Evolutionary conservation across 2,329 filamentous ascomycete species (phyloP).

Genomic region (Arthrobotrys conoides): DNA sequence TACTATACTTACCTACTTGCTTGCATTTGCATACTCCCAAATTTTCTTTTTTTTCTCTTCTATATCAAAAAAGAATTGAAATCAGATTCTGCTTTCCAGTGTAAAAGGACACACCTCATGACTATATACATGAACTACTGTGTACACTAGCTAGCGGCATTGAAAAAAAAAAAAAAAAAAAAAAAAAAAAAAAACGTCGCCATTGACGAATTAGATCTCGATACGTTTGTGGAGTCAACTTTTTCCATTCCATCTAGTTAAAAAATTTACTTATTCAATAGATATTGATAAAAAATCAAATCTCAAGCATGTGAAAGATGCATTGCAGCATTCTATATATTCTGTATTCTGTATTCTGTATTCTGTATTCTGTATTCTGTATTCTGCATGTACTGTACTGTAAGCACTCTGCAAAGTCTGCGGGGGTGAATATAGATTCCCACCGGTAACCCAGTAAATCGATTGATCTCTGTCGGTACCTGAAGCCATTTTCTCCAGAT

Average conservation of each 20-base stretch:
- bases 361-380: neutral
- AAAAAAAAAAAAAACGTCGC: neutral
- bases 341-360: conserved; percentile 5
- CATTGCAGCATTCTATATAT: conserved; percentile 18
- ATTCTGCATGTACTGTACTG: neutral
- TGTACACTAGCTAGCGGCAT: too few relatives aligned
- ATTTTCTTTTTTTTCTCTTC: neutral
- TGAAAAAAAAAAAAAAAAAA: too few relatives aligned
- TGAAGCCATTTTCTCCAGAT: conserved; percentile 12
- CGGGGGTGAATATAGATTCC: neutral
- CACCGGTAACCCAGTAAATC: too few relatives aligned
- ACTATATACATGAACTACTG: neutral
- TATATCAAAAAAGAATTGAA: too few relatives aligned
- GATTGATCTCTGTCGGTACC: conserved; percentile 4
- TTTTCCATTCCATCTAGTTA: too few relatives aligned
- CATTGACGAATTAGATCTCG: conserved; percentile 47
- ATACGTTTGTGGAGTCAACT: conserved; percentile 45
- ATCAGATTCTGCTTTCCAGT: neutral
- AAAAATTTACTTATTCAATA: too few relatives aligned
- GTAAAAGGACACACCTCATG: neutral
- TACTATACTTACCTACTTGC: conserved; percentile 7
- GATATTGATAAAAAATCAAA: neutral
- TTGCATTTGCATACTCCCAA: neutral
- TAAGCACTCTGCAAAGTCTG: too few relatives aligned
- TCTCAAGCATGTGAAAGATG: conserved; percentile 27